These are phyloP conservation scores for Fragilariopsis cylindrus DNA, from an alignment of 108 stramenopile genomes.

Conservation along the genomic window DNA sequence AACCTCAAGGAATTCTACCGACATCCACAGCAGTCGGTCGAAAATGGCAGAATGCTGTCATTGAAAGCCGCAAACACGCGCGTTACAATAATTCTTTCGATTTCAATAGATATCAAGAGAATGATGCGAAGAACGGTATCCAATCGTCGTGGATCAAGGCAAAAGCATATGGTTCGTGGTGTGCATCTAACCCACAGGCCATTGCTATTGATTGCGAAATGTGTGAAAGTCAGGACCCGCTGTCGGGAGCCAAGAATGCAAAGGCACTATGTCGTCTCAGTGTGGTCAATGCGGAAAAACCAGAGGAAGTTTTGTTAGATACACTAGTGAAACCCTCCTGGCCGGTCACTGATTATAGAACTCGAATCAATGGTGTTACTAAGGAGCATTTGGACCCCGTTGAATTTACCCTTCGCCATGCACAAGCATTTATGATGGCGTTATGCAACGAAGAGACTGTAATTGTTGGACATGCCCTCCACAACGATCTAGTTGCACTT, in stretches of 20 bases:
- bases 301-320: constrained; percentile 87
- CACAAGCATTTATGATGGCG: constrained; percentile 92
- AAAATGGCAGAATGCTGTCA: constrained; percentile 66
- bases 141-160: constrained; percentile 66
- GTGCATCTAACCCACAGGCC: constrained; percentile 77
- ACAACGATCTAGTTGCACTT: constrained; percentile 89
- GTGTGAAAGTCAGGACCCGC: constrained; percentile 93
- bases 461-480: constrained; percentile 91
- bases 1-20: constrained; percentile 44
- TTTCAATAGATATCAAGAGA: constrained; percentile 53
- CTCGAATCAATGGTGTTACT: constrained; percentile 89
- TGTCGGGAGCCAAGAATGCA: constrained; percentile 64
- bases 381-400: constrained; percentile 80
- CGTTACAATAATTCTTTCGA: constrained; percentile 52
- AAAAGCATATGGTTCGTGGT: constrained; percentile 76
- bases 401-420: constrained; percentile 90
- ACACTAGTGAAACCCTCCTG: constrained; percentile 91
- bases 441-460: constrained; percentile 92
- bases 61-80: constrained; percentile 54
- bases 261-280: constrained; percentile 91
- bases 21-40: constrained; percentile 54
- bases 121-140: constrained; percentile 36
- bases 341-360: constrained; percentile 90
- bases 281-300: constrained; percentile 87
- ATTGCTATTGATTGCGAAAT: constrained; percentile 99